Evolutionary conservation across 2,329 filamentous ascomycete genomes (phyloP).

Genomic region (Nigrograna mackinnonii): DNA sequence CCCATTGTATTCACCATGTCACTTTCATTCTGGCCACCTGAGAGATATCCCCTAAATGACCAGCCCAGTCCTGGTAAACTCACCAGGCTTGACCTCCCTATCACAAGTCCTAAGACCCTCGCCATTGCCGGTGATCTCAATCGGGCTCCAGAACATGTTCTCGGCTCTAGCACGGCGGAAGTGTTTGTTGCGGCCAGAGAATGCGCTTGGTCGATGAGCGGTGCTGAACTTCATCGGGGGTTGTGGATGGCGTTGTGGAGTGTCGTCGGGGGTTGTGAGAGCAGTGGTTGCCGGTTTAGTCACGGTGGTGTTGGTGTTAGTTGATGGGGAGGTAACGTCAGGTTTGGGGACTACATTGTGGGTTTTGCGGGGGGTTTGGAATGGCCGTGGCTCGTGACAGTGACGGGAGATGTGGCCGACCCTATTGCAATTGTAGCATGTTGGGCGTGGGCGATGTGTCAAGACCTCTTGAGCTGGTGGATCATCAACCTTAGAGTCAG

Average conservation of each 20-base stretch:
- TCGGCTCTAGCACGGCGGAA: slow-evolving; percentile 6
- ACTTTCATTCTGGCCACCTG: too few species aligned
- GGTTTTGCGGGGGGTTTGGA: not conserved
- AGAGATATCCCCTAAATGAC: too few species aligned
- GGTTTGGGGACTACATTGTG: too few species aligned
- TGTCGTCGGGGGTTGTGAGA: too few species aligned
- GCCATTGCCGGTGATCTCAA: slow-evolving; percentile 13
- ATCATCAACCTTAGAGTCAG: too few species aligned
- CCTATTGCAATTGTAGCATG: slow-evolving; percentile 15
- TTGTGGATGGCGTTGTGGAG: not conserved
- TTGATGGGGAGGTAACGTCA: too few species aligned
- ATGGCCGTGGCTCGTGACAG: slow-evolving; percentile 6
- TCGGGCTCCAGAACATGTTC: not conserved
- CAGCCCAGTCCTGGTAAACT: slow-evolving; percentile 17
- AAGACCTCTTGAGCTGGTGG: too few species aligned
- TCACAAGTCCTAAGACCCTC: slow-evolving; percentile 18
- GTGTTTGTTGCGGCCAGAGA: slow-evolving; percentile 4
- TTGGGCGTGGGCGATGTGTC: not conserved
- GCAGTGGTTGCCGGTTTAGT: not conserved
- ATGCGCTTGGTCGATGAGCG: not conserved
- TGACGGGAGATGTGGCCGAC: slow-evolving; percentile 13
- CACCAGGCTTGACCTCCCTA: slow-evolving; percentile 12
- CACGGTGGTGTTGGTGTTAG: not conserved
- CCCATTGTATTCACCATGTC: too few species aligned
- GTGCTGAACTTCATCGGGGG: not conserved